Conservation (phyloP, 2,329 filamentous ascomycete species). For the Hirsutella thompsonii region DNA sequence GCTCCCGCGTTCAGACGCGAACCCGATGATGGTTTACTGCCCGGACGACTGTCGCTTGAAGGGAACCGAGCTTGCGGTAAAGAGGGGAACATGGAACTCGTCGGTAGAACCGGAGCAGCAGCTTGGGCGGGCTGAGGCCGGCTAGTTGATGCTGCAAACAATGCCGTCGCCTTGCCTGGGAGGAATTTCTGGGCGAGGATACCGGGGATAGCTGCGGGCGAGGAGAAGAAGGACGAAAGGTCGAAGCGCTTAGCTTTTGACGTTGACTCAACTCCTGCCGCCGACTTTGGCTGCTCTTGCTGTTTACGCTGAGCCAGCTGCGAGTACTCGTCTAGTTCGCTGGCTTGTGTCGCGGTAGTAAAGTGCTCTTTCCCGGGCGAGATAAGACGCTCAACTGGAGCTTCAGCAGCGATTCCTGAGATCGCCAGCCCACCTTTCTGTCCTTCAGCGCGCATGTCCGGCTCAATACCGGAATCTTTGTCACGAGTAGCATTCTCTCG, state of each 20-base stretch:
- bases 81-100: constrained; percentile 27
- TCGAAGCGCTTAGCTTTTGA: constrained; percentile 26
- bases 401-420: constrained; percentile 1
- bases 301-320: constrained; percentile 22
- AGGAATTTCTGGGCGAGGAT: constrained; percentile 18
- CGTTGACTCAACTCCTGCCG: constrained; percentile 9
- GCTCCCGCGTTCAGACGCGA: neutral
- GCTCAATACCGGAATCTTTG: constrained; percentile 13
- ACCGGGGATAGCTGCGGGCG: constrained; percentile 29
- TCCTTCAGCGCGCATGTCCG: constrained; percentile 26
- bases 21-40: neutral
- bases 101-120: constrained; percentile 14
- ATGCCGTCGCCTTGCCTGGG: constrained; percentile 10
- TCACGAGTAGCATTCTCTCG: constrained; percentile 9
- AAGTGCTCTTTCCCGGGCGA: constrained; percentile 3
- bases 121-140: constrained; percentile 9
- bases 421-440: constrained; percentile 5
- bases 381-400: constrained; percentile 5
- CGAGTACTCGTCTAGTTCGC: constrained; percentile 28
- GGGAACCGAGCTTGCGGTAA: constrained; percentile 17
- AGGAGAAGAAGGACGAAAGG: constrained; percentile 44
- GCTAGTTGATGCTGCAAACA: constrained; percentile 6
- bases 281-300: constrained; percentile 5
- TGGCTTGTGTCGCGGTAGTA: constrained; percentile 4
- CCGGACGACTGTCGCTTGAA: constrained; percentile 11